Evolutionary conservation across 2,329 filamentous ascomycete species (phyloP).

Genomic region (Rachicladosporium sp.): DNA sequence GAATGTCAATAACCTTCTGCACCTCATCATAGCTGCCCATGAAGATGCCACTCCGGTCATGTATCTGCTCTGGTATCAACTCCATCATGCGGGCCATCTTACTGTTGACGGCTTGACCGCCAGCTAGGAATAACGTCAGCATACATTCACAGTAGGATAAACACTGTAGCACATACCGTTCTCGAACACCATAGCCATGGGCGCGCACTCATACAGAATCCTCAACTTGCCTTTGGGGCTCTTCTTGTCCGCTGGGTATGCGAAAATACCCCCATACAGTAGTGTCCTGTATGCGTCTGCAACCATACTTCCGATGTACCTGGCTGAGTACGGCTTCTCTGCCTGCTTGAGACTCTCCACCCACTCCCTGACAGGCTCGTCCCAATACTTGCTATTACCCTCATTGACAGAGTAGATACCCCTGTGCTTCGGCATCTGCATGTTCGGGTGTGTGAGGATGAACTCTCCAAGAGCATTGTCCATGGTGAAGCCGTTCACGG

Average conservation of each 20-base stretch:
- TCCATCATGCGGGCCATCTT: conserved; percentile 85
- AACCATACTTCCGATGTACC: conserved; percentile 98
- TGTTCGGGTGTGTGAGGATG: conserved; percentile 92
- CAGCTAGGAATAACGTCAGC: conserved; percentile 44
- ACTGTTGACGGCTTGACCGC: conserved; percentile 83
- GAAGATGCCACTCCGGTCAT: conserved; percentile 92
- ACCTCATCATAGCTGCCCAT: conserved; percentile 90
- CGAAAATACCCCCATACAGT: conserved; percentile 92
- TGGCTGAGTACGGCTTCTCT: conserved; percentile 68
- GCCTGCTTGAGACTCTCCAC: conserved; percentile 81
- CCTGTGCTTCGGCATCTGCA: conserved; percentile 69
- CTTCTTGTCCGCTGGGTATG: conserved; percentile 96
- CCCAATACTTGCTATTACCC: conserved; percentile 96
- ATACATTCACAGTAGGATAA: not conserved
- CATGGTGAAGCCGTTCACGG: conserved; percentile 94
- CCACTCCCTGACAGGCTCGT: conserved; percentile 74
- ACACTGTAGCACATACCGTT: conserved; percentile 56
- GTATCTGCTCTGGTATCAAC: conserved; percentile 80
- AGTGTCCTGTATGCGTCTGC: conserved; percentile 94
- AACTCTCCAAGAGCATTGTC: conserved; percentile 96
- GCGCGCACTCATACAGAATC: conserved; percentile 95
- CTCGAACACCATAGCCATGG: conserved; percentile 98
- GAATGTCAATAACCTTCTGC: conserved; percentile 81
- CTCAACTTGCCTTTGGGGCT: conserved; percentile 95
- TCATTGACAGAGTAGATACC: conserved; percentile 97